Evolutionary conservation across 768 basidiomycete species (phyloP), one percentile per base, ranked within the genome.

Genomic region (Trametes punicea): DNA sequence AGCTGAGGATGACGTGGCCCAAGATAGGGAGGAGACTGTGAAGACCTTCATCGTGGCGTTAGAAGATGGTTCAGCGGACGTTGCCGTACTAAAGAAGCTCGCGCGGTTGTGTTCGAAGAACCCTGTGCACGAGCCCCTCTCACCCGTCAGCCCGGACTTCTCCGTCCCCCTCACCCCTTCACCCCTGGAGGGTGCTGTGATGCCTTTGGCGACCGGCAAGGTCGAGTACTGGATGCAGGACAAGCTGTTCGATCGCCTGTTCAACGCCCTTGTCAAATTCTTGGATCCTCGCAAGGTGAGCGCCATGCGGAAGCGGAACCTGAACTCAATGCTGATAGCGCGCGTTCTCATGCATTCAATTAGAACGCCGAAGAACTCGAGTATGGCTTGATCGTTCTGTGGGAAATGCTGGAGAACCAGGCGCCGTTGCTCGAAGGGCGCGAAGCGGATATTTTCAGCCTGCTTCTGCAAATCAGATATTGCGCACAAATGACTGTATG

Each of bases 401-500:
- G 88, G 88, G 92, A 94, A 69, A 76, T 93, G 66, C 72, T 95
- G 5, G 87, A 87, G 65, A 80, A 86, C 62, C 90, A 93, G 67
- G 76, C 82, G 21, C 69, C 77, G 27, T 79, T 85, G 59, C 73
- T 95, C 11, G 92, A 94, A 68, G 88, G 90, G 41, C 82, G 81
- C 57, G 93, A 95, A 73, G 79, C 82, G 9, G 87, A 88, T 51
- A 70, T 95, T 31, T 88, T 93, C 67, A 77, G 83, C 26, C 74
- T 82, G 46, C 75, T 95, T 40, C 75, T 96, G 62, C 77, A 74
- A 40, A 77, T 92, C 51, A 79, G 93, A 44, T 91, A 86, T 61
- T 85, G 84, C 66, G 85, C 83, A 64, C 80, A 83, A 60, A 70
- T 81, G 29, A 85, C 82, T 56, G 93, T 93, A 63, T 59, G 85